Conservation (phyloP, 306 rosid species). For the Trichosanthes truncata region DNA sequence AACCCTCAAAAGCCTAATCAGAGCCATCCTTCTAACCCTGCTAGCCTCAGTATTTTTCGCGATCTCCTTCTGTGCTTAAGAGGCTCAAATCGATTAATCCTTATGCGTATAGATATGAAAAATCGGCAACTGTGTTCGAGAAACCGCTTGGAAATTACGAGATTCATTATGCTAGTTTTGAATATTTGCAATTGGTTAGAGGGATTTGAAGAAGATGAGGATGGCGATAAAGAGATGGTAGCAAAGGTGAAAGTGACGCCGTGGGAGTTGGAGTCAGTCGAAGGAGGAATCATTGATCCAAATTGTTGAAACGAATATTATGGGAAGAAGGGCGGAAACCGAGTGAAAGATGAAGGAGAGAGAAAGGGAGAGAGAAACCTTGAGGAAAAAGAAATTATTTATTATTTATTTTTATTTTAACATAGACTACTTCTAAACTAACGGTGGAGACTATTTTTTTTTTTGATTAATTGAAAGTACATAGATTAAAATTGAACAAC, state of each 20-base stretch:
- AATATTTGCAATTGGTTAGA: no score
- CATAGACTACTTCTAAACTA: no score
- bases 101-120: constrained; percentile 40
- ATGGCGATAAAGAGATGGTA: not conserved
- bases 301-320: not conserved
- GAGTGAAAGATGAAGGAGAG: no score
- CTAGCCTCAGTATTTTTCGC: constrained; percentile 23
- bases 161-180: no score
- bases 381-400: no score
- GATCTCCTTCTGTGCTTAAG: constrained; percentile 67
- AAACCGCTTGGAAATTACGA: constrained; percentile 15
- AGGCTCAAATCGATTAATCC: constrained; percentile 64
- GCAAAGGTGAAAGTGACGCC: constrained; percentile 7
- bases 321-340: not conserved
- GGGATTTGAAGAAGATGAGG: constrained; percentile 9
- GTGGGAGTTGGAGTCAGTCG: not conserved
- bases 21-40: not conserved
- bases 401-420: no score
- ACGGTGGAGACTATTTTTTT: no score
- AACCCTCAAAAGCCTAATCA: not conserved
- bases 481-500: no score
- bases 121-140: constrained; percentile 14
- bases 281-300: constrained; percentile 17
- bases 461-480: no score
- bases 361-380: no score